Percentiles rank a stretch among this genome's conserved stretches.
Evolutionary conservation across 2,329 filamentous ascomycete genomes (phyloP).

Genomic region (Passalora sequoiae): DNA sequence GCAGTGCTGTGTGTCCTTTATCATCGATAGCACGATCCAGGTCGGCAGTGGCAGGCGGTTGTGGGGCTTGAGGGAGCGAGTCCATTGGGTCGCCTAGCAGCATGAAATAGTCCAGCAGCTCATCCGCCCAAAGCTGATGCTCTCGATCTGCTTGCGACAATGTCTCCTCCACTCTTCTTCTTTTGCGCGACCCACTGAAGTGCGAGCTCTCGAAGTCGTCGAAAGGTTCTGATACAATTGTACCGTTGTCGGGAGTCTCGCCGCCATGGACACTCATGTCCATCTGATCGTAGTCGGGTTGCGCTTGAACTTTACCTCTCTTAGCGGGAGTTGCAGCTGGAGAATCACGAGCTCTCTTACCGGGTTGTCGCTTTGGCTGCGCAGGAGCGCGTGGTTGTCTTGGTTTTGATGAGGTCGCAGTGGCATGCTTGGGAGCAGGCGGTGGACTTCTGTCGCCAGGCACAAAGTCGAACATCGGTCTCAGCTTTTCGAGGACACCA

Average conservation of each 20-base stretch:
- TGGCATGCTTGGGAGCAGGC: conserved; percentile 84
- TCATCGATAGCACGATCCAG: conserved; percentile 91
- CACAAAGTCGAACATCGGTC: conserved; percentile 82
- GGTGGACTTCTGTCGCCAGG: conserved; percentile 83
- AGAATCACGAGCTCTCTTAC: conserved; percentile 14
- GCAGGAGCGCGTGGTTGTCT: conserved; percentile 58
- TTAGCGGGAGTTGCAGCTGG: conserved; percentile 34
- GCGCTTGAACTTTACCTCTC: conserved; percentile 58
- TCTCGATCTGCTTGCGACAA: conserved; percentile 66
- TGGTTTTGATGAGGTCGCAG: conserved; percentile 65
- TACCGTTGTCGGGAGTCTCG: conserved; percentile 77
- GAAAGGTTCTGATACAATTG: conserved; percentile 76
- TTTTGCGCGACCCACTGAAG: conserved; percentile 59
- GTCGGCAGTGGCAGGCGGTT: conserved; percentile 79
- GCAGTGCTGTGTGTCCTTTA: conserved; percentile 84
- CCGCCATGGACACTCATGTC: conserved; percentile 42
- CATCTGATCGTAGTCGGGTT: conserved; percentile 27
- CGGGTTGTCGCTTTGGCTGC: conserved; percentile 19
- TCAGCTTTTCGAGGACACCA: conserved; percentile 74
- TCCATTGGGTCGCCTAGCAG: conserved; percentile 50
- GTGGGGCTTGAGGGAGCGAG: conserved; percentile 63
- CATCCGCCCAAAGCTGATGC: conserved; percentile 86
- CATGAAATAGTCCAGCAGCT: conserved; percentile 93
- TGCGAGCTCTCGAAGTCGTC: conserved; percentile 75
- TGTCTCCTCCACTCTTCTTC: conserved; percentile 64